phyloP scores from a whole-genome alignment of 108 stramenopile genomes.

The Craspedostauros australis region DNA sequence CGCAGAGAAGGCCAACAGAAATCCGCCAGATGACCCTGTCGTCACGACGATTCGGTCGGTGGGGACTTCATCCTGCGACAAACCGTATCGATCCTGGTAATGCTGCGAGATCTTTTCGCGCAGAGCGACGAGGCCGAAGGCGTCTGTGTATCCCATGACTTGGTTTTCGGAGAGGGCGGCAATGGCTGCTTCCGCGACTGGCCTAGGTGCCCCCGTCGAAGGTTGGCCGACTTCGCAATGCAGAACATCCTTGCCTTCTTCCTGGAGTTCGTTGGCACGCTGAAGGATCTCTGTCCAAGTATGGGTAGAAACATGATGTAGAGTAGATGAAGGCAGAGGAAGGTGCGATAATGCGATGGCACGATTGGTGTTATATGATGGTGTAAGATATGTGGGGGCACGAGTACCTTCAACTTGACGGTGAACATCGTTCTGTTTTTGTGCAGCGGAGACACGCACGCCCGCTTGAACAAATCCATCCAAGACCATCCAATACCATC shows the following conservation, averaged over 20 bases:
- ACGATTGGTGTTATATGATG: too few relatives aligned
- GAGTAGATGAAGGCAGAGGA: too few relatives aligned
- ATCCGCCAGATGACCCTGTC: conserved; percentile 83
- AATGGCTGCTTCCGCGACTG: conserved; percentile 65
- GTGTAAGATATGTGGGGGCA: too few relatives aligned
- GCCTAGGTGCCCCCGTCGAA: conserved; percentile 65
- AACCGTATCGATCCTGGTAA: conserved; percentile 55
- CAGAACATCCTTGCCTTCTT: conserved; percentile 41
- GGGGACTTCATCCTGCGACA: conserved; percentile 22
- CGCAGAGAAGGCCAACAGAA: conserved; percentile 81
- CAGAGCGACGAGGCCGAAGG: conserved; percentile 75
- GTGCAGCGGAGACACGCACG: too few relatives aligned
- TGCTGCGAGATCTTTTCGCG: conserved; percentile 60
- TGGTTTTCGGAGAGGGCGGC: conserved; percentile 33
- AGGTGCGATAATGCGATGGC: too few relatives aligned
- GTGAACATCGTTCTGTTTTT: too few relatives aligned
- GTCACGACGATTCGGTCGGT: conserved; percentile 69
- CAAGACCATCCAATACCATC: too few relatives aligned
- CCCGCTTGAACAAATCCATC: too few relatives aligned
- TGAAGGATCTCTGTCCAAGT: too few relatives aligned
- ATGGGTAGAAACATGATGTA: too few relatives aligned
- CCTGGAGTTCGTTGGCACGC: conserved; percentile 73
- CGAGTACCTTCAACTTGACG: too few relatives aligned
- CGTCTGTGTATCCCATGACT: conserved; percentile 86
- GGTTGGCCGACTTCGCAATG: conserved; percentile 93